phyloP scores from a whole-genome alignment of 495 filamentous ascomycete genomes.

The Penicillium longicatenatum region DNA sequence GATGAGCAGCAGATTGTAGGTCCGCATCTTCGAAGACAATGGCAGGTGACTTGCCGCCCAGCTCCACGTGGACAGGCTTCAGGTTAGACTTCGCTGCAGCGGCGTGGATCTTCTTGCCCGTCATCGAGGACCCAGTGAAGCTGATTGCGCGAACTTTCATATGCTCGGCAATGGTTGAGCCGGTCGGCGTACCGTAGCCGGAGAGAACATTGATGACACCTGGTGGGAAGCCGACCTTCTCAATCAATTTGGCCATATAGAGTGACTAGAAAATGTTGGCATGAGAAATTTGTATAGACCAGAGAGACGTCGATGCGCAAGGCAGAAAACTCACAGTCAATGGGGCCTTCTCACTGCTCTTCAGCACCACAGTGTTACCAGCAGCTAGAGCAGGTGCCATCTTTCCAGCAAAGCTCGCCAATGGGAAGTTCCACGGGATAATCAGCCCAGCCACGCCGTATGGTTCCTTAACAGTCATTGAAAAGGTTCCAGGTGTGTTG shows the following conservation, averaged over 20 bases:
- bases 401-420: constrained; percentile 48
- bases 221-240: constrained; percentile 56
- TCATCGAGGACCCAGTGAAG: constrained; percentile 84
- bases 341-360: constrained; percentile 61
- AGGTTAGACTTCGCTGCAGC: constrained; percentile 77
- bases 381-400: constrained; percentile 58
- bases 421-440: constrained; percentile 40
- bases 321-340: constrained; percentile 44
- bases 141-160: constrained; percentile 79
- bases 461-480: constrained; percentile 39
- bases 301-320: too few relatives aligned
- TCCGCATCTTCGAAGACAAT: constrained; percentile 90
- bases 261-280: constrained; percentile 49
- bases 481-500: constrained; percentile 59
- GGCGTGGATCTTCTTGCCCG: constrained; percentile 85
- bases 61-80: constrained; percentile 93
- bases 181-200: constrained; percentile 54
- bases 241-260: constrained; percentile 73
- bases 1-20: constrained; percentile 78
- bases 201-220: constrained; percentile 58
- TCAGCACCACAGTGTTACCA: constrained; percentile 60
- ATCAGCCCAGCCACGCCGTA: constrained; percentile 38
- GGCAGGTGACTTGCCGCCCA: constrained; percentile 87
- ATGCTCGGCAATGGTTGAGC: constrained; percentile 53
- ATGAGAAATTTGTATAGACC: background rate